These are phyloP conservation scores for Vigna nakashimae DNA, from an alignment of 306 rosid species.

Conservation along the genomic window DNA sequence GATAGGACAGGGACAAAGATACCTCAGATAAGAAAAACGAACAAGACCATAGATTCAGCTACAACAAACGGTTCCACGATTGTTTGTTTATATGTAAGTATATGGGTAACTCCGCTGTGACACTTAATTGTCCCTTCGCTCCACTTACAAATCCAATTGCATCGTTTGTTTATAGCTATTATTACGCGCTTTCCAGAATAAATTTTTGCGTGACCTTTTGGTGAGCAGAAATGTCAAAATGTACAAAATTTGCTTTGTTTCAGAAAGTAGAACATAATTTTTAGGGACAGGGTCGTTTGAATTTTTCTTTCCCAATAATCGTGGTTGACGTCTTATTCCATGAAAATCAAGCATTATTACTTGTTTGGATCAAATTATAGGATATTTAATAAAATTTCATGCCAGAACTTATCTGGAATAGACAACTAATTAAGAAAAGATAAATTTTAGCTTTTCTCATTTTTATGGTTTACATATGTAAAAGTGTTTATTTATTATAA, in stretches of 20 bases:
- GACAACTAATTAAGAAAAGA: no score
- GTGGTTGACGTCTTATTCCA: no score
- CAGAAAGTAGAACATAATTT: background rate
- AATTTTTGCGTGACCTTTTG: background rate
- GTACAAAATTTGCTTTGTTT: background rate
- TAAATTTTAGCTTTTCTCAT: no score
- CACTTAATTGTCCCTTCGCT: background rate
- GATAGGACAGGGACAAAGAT: background rate
- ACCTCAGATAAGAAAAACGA: background rate
- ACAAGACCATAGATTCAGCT: slow-evolving; percentile 2
- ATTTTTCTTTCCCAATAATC: no score
- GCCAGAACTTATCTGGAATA: no score
- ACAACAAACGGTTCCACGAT: background rate
- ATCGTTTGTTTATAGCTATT: background rate
- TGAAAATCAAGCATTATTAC: no score
- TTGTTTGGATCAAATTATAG: background rate
- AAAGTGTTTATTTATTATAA: no score
- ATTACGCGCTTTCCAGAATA: background rate
- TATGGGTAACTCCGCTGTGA: background rate
- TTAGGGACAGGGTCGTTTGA: no score
- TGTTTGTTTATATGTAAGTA: background rate
- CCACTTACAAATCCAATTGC: background rate
- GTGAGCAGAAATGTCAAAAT: background rate
- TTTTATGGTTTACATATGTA: no score
- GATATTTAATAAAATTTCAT: no score